Conservation (phyloP, 345 rosid genomes). For the Atalantia buxifolia region DNA sequence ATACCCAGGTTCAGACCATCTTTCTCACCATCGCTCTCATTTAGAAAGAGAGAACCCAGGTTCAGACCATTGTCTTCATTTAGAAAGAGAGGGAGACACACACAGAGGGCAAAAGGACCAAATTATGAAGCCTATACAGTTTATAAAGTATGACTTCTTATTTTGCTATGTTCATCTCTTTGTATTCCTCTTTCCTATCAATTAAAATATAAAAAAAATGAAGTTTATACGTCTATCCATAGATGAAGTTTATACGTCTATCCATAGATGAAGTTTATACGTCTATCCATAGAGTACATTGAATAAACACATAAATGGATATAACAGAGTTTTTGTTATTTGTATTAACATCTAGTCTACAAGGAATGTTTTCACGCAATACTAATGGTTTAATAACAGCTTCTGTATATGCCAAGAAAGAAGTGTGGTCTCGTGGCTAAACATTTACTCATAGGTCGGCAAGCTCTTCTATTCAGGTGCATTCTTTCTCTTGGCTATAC, state of each 20-base stretch:
- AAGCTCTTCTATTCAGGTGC: constrained; percentile 11
- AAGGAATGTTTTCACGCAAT: background rate
- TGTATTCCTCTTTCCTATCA: background rate
- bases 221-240: background rate
- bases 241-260: background rate
- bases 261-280: no score
- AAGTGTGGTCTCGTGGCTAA: background rate
- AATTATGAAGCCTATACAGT: background rate
- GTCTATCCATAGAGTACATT: background rate
- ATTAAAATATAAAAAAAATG: no score
- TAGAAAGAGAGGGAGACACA: no score
- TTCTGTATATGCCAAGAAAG: constrained; percentile 2
- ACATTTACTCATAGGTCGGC: constrained; percentile 15
- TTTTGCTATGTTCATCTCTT: background rate
- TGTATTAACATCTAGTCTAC: no score
- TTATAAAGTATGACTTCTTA: background rate
- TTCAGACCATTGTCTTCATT: no score
- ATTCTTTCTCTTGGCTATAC: constrained; percentile 14
- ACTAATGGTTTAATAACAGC: background rate
- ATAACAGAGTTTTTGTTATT: background rate
- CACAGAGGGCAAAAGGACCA: background rate
- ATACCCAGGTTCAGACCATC: background rate
- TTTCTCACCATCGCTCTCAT: background rate
- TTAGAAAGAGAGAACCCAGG: background rate
- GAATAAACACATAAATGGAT: background rate